These are phyloP conservation scores for Penicillium sp. DNA, from an alignment of 2,329 filamentous ascomycete genomes.

Conservation along the genomic window DNA sequence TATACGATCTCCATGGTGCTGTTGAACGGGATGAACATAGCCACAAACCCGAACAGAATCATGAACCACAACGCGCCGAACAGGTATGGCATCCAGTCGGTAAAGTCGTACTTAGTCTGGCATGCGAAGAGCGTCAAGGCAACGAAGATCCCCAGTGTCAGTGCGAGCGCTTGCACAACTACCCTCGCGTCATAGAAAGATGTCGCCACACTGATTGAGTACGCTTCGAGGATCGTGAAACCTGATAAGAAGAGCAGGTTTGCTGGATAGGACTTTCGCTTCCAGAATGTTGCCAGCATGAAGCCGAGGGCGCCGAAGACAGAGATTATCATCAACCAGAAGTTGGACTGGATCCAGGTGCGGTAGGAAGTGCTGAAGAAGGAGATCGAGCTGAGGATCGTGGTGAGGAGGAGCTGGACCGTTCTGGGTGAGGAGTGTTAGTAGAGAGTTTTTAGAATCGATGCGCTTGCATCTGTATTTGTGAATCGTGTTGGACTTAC, in stretches of 20 bases:
- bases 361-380: slow-evolving; percentile 82
- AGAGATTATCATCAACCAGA: slow-evolving; percentile 82
- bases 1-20: slow-evolving; percentile 82
- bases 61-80: slow-evolving; percentile 88
- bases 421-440: slow-evolving; percentile 52
- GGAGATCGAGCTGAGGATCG: slow-evolving; percentile 73
- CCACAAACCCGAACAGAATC: slow-evolving; percentile 90
- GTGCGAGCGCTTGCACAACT: slow-evolving; percentile 83
- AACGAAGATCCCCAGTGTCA: slow-evolving; percentile 70
- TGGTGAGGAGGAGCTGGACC: slow-evolving; percentile 85
- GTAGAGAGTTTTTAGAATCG: not conserved
- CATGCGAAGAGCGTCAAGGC: slow-evolving; percentile 77
- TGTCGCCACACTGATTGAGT: slow-evolving; percentile 87
- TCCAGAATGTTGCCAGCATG: slow-evolving; percentile 89
- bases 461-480: not conserved
- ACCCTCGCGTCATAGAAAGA: slow-evolving; percentile 82
- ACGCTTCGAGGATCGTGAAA: slow-evolving; percentile 91
- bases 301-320: slow-evolving; percentile 80
- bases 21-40: slow-evolving; percentile 80
- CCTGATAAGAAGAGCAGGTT: slow-evolving; percentile 89
- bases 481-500: slow-evolving; percentile 40
- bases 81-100: slow-evolving; percentile 92
- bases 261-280: slow-evolving; percentile 89
- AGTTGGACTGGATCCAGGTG: slow-evolving; percentile 79
- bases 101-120: slow-evolving; percentile 98